These are phyloP conservation scores for Stagonosporopsis chrysanthemi DNA, from an alignment of 2,329 filamentous ascomycete genomes.

Conservation along the genomic window DNA sequence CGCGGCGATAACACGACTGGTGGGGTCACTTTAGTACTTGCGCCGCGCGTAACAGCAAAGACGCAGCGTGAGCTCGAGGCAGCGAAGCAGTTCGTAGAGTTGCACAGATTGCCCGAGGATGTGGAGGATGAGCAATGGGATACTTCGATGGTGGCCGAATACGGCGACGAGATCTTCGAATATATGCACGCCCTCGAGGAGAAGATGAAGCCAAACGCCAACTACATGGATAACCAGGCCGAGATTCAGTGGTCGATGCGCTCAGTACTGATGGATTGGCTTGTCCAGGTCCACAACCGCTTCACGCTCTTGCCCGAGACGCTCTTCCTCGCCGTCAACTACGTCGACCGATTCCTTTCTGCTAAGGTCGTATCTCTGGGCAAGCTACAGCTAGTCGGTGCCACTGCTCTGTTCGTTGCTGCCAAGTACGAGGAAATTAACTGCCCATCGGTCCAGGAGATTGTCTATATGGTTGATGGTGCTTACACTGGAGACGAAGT, in stretches of 20 bases:
- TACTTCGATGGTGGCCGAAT: slow-evolving; percentile 97
- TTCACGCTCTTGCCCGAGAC: slow-evolving; percentile 94
- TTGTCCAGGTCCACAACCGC: slow-evolving; percentile 92
- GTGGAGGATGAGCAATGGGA: slow-evolving; percentile 90
- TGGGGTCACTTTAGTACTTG: slow-evolving; percentile 70
- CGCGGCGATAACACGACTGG: slow-evolving; percentile 76
- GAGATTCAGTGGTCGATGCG: slow-evolving; percentile 99
- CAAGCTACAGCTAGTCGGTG: slow-evolving; percentile 94
- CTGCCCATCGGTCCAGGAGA: slow-evolving; percentile 91
- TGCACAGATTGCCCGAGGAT: slow-evolving; percentile 72
- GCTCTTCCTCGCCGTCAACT: slow-evolving; percentile 93
- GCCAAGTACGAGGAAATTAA: slow-evolving; percentile 99
- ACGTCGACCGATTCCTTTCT: slow-evolving; percentile 94
- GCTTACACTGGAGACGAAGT: slow-evolving; percentile 92
- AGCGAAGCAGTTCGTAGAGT: slow-evolving; percentile 71
- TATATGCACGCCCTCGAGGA: slow-evolving; percentile 93
- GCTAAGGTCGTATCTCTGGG: slow-evolving; percentile 93
- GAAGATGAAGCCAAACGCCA: slow-evolving; percentile 82
- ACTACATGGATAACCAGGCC: slow-evolving; percentile 97
- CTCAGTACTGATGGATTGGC: slow-evolving; percentile 95
- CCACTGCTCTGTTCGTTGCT: slow-evolving; percentile 93
- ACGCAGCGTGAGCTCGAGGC: slow-evolving; percentile 75
- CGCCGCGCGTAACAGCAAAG: slow-evolving; percentile 74
- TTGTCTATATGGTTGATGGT: slow-evolving; percentile 97
- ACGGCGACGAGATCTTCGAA: slow-evolving; percentile 91